Percentiles rank a stretch among this genome's conserved stretches.
These are phyloP conservation scores for Fusarium cyanostomum DNA, from an alignment of 2,329 filamentous ascomycete species.

Conservation along the genomic window DNA sequence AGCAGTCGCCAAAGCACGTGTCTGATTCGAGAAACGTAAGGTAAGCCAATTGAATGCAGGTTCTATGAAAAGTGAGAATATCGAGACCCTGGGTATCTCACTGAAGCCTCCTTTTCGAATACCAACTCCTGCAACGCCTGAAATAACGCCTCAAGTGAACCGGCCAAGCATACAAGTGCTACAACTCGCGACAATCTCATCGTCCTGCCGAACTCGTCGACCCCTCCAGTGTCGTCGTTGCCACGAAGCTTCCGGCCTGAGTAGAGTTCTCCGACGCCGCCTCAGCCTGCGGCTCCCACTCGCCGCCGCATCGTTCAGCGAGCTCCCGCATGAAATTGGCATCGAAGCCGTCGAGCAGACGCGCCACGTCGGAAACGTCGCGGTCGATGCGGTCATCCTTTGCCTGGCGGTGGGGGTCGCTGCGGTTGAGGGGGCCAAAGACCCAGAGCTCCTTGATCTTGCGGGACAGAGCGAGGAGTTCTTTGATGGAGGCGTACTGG, in stretches of 20 bases:
- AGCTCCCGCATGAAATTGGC: slow-evolving; percentile 46
- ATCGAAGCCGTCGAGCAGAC: slow-evolving; percentile 50
- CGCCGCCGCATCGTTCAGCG: slow-evolving; percentile 49
- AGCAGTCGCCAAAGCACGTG: neutral
- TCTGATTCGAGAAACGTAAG: neutral
- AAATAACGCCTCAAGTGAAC: neutral
- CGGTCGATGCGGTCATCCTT: slow-evolving; percentile 51
- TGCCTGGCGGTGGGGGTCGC: slow-evolving; percentile 48
- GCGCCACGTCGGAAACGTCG: slow-evolving; percentile 49
- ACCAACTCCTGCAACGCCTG: slow-evolving; percentile 11
- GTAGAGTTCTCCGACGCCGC: neutral
- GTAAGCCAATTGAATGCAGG: neutral
- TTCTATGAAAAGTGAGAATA: slow-evolving; percentile 4
- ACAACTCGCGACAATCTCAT: neutral
- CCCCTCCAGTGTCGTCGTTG: neutral
- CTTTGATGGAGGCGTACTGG: slow-evolving; percentile 56
- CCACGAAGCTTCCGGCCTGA: neutral
- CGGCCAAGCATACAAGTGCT: neutral
- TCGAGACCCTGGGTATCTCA: slow-evolving; percentile 27
- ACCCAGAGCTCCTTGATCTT: slow-evolving; percentile 59
- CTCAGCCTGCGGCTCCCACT: slow-evolving; percentile 47
- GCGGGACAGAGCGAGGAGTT: slow-evolving; percentile 55
- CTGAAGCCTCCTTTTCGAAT: slow-evolving; percentile 12
- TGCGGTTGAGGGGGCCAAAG: slow-evolving; percentile 53
- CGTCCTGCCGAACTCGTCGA: neutral